Percentiles rank a stretch among this genome's conserved stretches.
Evolutionary conservation across 805 yeast genomes (phyloP).

Genomic region (Zygoascus biomembranicola): DNA sequence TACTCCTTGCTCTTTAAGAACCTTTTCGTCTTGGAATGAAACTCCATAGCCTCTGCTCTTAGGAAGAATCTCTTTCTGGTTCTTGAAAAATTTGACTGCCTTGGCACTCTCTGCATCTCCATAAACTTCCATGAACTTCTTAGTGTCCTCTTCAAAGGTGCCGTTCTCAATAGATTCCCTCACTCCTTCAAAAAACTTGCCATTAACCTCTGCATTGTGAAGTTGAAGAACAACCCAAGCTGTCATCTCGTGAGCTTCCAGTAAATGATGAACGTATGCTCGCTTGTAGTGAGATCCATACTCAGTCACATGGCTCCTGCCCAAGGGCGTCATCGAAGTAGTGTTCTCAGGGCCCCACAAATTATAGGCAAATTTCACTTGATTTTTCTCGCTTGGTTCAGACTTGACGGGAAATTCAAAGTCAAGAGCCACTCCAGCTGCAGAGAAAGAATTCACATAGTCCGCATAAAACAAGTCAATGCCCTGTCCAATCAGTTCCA

Average conservation of each 20-base stretch:
- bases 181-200: slow-evolving; percentile 26
- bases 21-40: slow-evolving; percentile 10
- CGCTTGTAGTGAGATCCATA: slow-evolving; percentile 24
- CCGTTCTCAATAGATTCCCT: slow-evolving; percentile 24
- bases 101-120: slow-evolving; percentile 10
- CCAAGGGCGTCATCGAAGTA: slow-evolving; percentile 25
- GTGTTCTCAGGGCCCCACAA: slow-evolving; percentile 26
- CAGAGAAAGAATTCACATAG: slow-evolving; percentile 24
- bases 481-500: slow-evolving; percentile 25
- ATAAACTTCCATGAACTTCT: slow-evolving; percentile 15
- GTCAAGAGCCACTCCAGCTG: slow-evolving; percentile 32
- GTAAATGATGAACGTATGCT: slow-evolving; percentile 36
- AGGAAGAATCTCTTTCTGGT: slow-evolving; percentile 11
- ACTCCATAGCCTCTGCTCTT: slow-evolving; percentile 17
- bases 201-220: slow-evolving; percentile 29
- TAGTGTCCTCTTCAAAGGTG: slow-evolving; percentile 21
- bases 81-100: not conserved
- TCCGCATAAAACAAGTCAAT: slow-evolving; percentile 30
- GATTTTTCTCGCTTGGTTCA: not conserved
- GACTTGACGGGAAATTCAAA: slow-evolving; percentile 21
- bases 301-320: slow-evolving; percentile 12
- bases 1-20: slow-evolving; percentile 8
- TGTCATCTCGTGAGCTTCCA: slow-evolving; percentile 35
- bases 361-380: slow-evolving; percentile 19
- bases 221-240: slow-evolving; percentile 34